These are phyloP conservation scores for Jackrogersella multiformis DNA, from an alignment of 495 filamentous ascomycete species.

Conservation along the genomic window DNA sequence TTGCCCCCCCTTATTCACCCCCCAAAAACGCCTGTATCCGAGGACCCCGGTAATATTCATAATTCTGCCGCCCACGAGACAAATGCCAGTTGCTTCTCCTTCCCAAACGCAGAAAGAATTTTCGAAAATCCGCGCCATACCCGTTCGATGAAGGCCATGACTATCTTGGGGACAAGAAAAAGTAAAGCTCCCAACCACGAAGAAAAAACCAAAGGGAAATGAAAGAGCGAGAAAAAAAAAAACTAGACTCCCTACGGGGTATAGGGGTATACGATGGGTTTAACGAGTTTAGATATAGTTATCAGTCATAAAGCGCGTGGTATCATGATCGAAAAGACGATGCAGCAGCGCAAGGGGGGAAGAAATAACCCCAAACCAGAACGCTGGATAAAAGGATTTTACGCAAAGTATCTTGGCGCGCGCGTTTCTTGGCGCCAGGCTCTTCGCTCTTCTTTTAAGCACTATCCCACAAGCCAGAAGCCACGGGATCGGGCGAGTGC, in stretches of 20 bases:
- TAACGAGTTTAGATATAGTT: conserved; percentile 19
- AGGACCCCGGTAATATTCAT: conserved; percentile 24
- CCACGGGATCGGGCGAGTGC: conserved; percentile 46
- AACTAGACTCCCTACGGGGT: conserved; percentile 31
- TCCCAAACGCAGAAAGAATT: conserved; percentile 4
- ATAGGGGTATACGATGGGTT: conserved; percentile 39
- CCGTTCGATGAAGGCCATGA: conserved; percentile 32
- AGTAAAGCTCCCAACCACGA: too few species aligned
- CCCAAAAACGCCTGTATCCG: conserved; percentile 24
- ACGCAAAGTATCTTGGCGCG: not conserved
- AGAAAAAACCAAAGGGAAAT: conserved; percentile 6
- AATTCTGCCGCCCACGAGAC: conserved; percentile 22
- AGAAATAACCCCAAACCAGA: conserved; percentile 15
- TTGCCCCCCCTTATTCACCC: too few species aligned
- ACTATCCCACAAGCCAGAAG: conserved; percentile 43
- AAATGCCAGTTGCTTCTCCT: conserved; percentile 21
- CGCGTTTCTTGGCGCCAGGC: not conserved
- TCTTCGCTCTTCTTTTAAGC: conserved; percentile 12
- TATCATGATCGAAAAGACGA: conserved; percentile 34
- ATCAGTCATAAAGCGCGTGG: conserved; percentile 40
- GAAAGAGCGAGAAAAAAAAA: conserved; percentile 5
- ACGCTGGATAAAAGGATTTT: conserved; percentile 14
- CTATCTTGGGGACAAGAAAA: conserved; percentile 3
- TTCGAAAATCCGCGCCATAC: conserved; percentile 35
- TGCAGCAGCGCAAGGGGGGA: conserved; percentile 22